Evolutionary conservation across 1,139 yeast species (phyloP), one percentile per base, ranked within the genome.

Genomic region (Geotrichum histeridarum): DNA sequence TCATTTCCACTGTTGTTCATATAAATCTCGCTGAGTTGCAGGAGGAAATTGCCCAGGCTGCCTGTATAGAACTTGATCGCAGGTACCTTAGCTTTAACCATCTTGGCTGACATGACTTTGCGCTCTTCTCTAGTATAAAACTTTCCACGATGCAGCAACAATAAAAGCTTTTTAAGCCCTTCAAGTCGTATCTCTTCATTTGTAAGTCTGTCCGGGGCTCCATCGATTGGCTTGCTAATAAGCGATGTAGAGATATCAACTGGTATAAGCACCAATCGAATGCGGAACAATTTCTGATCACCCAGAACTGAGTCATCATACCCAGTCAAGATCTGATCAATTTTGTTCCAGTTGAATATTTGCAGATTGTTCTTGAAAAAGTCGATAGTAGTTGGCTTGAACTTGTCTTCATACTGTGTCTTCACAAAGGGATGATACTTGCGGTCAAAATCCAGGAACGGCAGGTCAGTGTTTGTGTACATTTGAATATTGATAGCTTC

Each of bases 1-100:
- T 58, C 38, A 47, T 53, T 32, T 45, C 57, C 60, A 8, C 60
- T 58, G 2, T 50, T 51, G 8, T 17, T 37, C 33, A 50, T 56
- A 15, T 54, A 53, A 22, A 53, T 59, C 30, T 65, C 66, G 43
- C 61, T 55, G 52, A 73, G 77, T 45, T 81, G 84, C 22, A 76
- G 73, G 59, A 91, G 74, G 60, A 83, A 90, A 31, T 81, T 80
- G 57, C 84, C 83, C 50, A 91, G 72, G 58, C 84, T 85, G 0
- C 97, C 97, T 0, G 98, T 93, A 65, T 93, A 93, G 65, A 90
- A 93, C 51, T 77, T 79, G 50, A 90, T 84, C 57, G 88, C 96
- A 0, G 95, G 93, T 31, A 77, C 74, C 7, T 79, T 74, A 51
- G 79, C 83, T 7, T 56, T 79, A 82, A 51, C 74, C 77, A 51